Evolutionary conservation across 2,329 filamentous ascomycete species (phyloP).

Genomic region (Nannizziopsis arthrosporioides): DNA sequence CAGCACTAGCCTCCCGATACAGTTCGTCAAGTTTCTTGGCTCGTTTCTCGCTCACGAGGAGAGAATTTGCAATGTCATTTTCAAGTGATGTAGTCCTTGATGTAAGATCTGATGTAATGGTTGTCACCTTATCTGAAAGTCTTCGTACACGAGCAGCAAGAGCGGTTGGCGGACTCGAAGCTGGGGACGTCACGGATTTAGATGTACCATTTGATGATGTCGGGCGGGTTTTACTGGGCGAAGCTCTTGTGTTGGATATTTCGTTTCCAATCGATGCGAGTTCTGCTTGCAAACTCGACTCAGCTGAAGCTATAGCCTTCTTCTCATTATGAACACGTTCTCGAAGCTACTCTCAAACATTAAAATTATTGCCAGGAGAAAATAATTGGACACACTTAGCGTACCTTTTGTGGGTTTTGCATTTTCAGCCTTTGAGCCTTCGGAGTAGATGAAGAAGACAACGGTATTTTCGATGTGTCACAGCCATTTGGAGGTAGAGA

Average conservation of each 20-base stretch:
- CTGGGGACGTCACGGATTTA: constrained; percentile 22
- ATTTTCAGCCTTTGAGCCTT: constrained; percentile 58
- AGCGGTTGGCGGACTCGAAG: constrained; percentile 17
- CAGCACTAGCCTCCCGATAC: constrained; percentile 74
- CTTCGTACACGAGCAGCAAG: constrained; percentile 45
- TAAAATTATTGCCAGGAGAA: constrained; percentile 1
- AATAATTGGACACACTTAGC: background rate
- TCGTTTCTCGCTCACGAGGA: constrained; percentile 65
- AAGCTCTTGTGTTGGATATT: constrained; percentile 43
- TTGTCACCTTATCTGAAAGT: constrained; percentile 57
- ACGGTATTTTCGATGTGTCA: constrained; percentile 21
- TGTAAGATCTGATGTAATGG: constrained; percentile 47
- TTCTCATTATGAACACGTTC: constrained; percentile 79
- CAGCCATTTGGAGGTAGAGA: constrained; percentile 22
- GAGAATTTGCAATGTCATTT: constrained; percentile 57
- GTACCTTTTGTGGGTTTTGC: constrained; percentile 50
- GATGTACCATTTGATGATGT: constrained; percentile 35
- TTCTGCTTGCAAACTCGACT: constrained; percentile 60
- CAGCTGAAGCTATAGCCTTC: constrained; percentile 57
- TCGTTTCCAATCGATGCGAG: constrained; percentile 71
- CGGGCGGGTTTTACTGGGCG: constrained; percentile 18
- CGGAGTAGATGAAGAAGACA: constrained; percentile 51
- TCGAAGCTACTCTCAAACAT: constrained; percentile 40
- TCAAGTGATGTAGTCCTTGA: constrained; percentile 53
- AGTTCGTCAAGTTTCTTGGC: constrained; percentile 74